Base-by-base conservation (phyloP, 2,329 filamentous ascomycete genomes). In the Sporothrix curviconia region DNA sequence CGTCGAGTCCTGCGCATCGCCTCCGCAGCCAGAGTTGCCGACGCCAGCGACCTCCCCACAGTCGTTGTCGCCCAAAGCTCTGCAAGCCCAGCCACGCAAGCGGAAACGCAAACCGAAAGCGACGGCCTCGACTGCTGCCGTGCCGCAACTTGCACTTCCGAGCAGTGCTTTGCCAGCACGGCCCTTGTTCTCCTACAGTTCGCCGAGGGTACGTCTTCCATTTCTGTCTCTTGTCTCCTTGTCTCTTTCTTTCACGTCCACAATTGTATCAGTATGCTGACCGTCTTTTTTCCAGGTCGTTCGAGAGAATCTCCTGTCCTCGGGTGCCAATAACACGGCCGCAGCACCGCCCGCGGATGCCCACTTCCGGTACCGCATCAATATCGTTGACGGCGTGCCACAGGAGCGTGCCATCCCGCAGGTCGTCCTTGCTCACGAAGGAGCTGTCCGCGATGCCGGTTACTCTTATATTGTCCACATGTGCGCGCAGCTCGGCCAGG, bases 301-400 rank as follows among this genome's bases (percentile, higher is more conserved):
- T 12, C 52, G 42, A 7, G 52, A 55, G 9, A 32, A 30, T 11
- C 30, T 55, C 30, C 24, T 55, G 5, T 36, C 42, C 4, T 39
- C 42, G 8, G 36, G 7, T 30, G n/a, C 15, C 25, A 22, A 19
- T 22, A 19, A 39, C 36, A 14, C 15, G 2, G 3, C 49, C 3
- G 9, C n/a, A n/a, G n/a, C n/a, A 8, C 40, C 44, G 8, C 55
- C 58, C 1, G 19, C 40, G 15, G n/a, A 49, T 4, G 55, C 56
- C 9, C 12, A 14, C 43, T 42, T 60, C 7, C 47, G 49, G n/a
- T 61, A 61, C 39, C 50, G 50, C 19, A 28, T 61, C 28, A 60
- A 55, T 32, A 49, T 60, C 1, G 42, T 57, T 9, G 37, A 54
- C 44, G 19, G 39, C n/a, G 22, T 12, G 14, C 15, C 44, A 7